These are phyloP conservation scores for Candida dendrica DNA, from an alignment of 805 yeast genomes.

Conservation along the genomic window DNA sequence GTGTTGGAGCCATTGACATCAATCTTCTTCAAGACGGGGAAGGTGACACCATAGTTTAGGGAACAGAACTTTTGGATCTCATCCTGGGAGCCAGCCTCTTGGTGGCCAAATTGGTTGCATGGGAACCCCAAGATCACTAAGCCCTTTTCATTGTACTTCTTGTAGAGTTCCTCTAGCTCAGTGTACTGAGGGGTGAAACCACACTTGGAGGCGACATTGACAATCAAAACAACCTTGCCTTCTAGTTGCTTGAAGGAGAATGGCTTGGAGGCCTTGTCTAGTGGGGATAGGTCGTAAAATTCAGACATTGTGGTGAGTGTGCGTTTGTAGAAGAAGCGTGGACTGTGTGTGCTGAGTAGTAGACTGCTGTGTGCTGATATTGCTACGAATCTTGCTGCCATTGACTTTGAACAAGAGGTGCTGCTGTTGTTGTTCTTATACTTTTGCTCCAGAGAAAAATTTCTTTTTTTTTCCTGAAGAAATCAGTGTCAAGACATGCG, in stretches of 20 bases:
- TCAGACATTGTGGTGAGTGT: constrained; percentile 32
- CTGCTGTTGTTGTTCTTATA: too few relatives aligned
- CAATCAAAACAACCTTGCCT: constrained; percentile 78
- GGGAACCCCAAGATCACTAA: constrained; percentile 78
- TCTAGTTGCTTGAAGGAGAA: constrained; percentile 54
- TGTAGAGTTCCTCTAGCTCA: constrained; percentile 63
- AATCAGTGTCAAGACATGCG: too few relatives aligned
- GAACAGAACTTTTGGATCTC: constrained; percentile 74
- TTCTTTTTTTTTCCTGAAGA: too few relatives aligned
- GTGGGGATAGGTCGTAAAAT: constrained; percentile 65
- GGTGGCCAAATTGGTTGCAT: constrained; percentile 82
- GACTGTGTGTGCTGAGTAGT: too few relatives aligned
- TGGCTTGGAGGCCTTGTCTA: constrained; percentile 50
- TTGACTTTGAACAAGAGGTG: too few relatives aligned
- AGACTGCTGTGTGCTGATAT: too few relatives aligned
- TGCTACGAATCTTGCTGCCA: too few relatives aligned
- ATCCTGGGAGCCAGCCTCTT: constrained; percentile 63
- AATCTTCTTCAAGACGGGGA: constrained; percentile 81
- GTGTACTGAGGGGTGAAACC: constrained; percentile 76
- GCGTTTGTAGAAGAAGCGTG: too few relatives aligned
- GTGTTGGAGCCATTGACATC: constrained; percentile 83
- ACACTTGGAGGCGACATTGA: constrained; percentile 86
- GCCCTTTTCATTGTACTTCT: constrained; percentile 60
- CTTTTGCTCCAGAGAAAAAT: too few relatives aligned
- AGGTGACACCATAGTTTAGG: constrained; percentile 80